Base-by-base conservation (phyloP, 2,329 filamentous ascomycete species). In the Lachnellula cervina region DNA sequence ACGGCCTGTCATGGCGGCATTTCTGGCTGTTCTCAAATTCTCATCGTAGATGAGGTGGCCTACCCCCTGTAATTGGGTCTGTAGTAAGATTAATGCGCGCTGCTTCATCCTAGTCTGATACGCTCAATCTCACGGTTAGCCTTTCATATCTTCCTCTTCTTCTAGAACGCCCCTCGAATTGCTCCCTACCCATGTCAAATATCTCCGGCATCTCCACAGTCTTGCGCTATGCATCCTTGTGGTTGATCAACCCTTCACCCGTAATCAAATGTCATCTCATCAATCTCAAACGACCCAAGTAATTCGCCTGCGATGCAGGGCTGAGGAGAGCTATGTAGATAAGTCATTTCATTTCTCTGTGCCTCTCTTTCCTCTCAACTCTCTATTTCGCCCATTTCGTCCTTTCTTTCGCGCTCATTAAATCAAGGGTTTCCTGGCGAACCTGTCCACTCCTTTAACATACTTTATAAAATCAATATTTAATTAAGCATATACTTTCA, bases 231-330 rank as follows among this genome's bases (percentile, higher is more conserved):
- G 11, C 55, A 69, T 68, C 70, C 74, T 65, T 69, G 74, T 52
- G 59, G 76, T 61, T 70, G 73, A 78, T 76, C 75, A 74, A 70
- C 71, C 71, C 69, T 68, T 49, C 50, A 56, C 57, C 52, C 59
- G 55, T 42, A 64, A 69, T 69, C 64, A 68, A 72, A 73, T 58
- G 51, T 57, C 52, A 59, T 76, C 71, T 73, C 73, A 77, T 79
- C 70, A 77, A 77, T 72, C 73, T 80, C 79, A 80, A 80, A 81
- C 78, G 65, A 51, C 54, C 52, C 44, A 51, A 49, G n/a, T 19
- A 5, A 19, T 2, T 44, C 42, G 42, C 19, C n/a, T 35, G 21
- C 17, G 46, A 21, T 49, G 44, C 52, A 49, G 23, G 52, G 44
- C 52, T 44, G 52, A 49, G 14, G 23, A 19, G 11, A 13, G 51